A percentile compares a stretch with the other conserved stretches of the same genome.
Evolutionary conservation across 441 rosid species (phyloP).

Genomic region (Euphorbia celastroides): DNA sequence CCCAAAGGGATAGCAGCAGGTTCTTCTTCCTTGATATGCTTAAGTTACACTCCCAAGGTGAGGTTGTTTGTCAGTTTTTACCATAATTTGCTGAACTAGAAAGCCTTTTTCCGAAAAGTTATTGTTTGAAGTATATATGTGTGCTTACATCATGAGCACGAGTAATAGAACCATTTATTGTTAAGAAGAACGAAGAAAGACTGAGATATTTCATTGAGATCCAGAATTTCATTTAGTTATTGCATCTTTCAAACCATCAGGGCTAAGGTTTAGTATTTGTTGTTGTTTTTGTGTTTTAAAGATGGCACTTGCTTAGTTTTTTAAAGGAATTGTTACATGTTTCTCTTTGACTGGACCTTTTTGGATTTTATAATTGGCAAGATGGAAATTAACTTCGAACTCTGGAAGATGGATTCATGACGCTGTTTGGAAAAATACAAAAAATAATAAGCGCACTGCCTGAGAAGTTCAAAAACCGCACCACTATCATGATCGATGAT

Average conservation of each 20-base stretch:
- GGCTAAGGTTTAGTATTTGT: not conserved
- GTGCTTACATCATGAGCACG: not conserved
- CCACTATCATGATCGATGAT: conserved; percentile 84
- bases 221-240: not conserved
- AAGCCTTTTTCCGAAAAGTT: not conserved
- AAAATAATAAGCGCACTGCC: conserved; percentile 37
- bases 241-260: not conserved
- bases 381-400: conserved; percentile 40
- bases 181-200: not conserved
- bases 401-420: conserved; percentile 33
- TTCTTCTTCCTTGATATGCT: conserved; percentile 76
- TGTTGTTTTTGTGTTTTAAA: not conserved
- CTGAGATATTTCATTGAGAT: not conserved
- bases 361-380: conserved; percentile 22
- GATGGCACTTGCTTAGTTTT: not conserved
- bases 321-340: not conserved
- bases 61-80: conserved; percentile 25
- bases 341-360: conserved; percentile 8
- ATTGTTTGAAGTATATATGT: too few species aligned
- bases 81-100: not conserved
- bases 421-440: conserved; percentile 49
- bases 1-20: conserved; percentile 55
- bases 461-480: conserved; percentile 30
- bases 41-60: conserved; percentile 61
- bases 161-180: not conserved